Conservation (phyloP, 305 asterid genomes). For the Rubia tinctorum region DNA sequence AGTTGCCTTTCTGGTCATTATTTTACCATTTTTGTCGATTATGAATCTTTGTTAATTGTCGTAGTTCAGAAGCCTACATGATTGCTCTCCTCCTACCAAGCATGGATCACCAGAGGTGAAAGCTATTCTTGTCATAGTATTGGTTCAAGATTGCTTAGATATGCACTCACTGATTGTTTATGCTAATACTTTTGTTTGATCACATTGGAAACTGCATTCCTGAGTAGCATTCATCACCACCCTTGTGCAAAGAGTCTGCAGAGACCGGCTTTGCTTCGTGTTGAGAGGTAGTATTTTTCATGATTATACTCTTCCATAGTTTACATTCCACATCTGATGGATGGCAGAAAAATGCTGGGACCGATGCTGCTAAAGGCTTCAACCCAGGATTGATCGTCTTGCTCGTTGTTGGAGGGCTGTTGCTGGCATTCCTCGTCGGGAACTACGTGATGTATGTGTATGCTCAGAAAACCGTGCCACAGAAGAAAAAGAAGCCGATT, state of each 20-base stretch:
- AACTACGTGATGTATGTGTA: constrained; percentile 66
- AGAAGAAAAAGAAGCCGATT: constrained; percentile 89
- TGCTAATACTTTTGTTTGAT: background rate
- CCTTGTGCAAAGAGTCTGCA: background rate
- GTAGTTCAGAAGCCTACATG: background rate
- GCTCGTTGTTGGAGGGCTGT: constrained; percentile 68
- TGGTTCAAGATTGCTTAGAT: background rate
- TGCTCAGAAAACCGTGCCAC: constrained; percentile 86
- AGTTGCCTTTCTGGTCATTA: too few relatives aligned
- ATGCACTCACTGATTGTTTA: background rate
- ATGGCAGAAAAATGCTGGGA: constrained; percentile 39
- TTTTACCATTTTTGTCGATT: too few relatives aligned
- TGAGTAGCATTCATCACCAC: background rate
- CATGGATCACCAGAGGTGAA: background rate
- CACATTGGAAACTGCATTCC: background rate
- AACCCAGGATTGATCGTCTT: constrained; percentile 90
- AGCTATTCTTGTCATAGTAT: background rate
- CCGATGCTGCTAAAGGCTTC: constrained; percentile 49
- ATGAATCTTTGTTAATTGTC: background rate
- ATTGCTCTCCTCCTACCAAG: background rate
- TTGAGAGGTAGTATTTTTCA: background rate
- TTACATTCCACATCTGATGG: constrained; percentile 17
- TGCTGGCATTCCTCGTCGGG: constrained; percentile 76
- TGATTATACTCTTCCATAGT: background rate
- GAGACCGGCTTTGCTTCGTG: background rate